Conservation (phyloP, 352 stramenopile species). For the Phytophthora sp. region DNA sequence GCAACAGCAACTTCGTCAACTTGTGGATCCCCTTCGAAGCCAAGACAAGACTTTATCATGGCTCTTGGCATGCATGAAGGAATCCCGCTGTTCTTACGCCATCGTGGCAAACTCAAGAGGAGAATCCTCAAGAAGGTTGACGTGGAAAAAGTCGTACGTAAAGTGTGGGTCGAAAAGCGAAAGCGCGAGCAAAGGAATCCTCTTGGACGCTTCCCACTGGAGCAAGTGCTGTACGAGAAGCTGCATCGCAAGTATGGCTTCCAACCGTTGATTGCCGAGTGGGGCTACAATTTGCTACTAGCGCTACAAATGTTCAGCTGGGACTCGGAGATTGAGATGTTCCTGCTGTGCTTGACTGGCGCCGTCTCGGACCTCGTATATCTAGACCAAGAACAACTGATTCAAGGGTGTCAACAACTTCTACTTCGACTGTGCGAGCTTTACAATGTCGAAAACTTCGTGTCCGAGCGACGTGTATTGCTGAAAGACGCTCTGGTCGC, state of each 20-base stretch:
- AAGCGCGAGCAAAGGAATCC: conserved; percentile 70
- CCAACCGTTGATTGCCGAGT: conserved; percentile 82
- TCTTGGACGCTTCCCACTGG: conserved; percentile 47
- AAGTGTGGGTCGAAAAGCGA: conserved; percentile 79
- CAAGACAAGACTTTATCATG: conserved; percentile 69
- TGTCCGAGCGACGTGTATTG: conserved; percentile 55
- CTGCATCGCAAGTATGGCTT: conserved; percentile 84
- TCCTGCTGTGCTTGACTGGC: conserved; percentile 71
- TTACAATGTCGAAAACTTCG: conserved; percentile 67
- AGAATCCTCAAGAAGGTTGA: conserved; percentile 70
- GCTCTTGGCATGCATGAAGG: conserved; percentile 61
- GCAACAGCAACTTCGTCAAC: conserved; percentile 9
- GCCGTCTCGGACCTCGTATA: conserved; percentile 76
- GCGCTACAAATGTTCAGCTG: conserved; percentile 69
- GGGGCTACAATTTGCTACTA: conserved; percentile 86
- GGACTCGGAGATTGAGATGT: conserved; percentile 84
- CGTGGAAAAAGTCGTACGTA: conserved; percentile 69
- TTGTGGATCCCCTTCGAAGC: conserved; percentile 34
- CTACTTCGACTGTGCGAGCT: conserved; percentile 54
- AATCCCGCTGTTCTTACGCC: conserved; percentile 72
- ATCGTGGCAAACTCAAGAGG: conserved; percentile 74
- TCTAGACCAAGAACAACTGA: conserved; percentile 73
- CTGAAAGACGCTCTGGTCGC: conserved; percentile 78
- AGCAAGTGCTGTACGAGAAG: conserved; percentile 79
- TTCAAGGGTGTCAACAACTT: conserved; percentile 56